Conservation (phyloP, 139 green algal genomes). For the Tetraselmis chui region DNA sequence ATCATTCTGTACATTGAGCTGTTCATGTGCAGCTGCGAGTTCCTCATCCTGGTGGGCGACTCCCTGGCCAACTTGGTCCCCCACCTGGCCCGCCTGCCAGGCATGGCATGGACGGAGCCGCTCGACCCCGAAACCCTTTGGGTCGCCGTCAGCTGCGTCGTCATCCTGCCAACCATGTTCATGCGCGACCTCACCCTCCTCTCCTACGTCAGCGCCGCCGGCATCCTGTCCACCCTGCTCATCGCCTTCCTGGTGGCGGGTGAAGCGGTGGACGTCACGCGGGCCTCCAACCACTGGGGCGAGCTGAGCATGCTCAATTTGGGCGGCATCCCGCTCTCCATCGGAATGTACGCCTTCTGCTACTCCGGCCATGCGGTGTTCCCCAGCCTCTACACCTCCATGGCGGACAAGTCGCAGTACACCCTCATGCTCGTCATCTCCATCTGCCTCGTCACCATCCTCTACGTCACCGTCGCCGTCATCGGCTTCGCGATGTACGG, state of each 20-base stretch:
- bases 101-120: background rate
- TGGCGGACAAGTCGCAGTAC: slow-evolving; percentile 28
- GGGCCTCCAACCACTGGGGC: background rate
- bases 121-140: background rate
- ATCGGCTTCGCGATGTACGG: background rate
- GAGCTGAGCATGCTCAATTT: slow-evolving; percentile 7
- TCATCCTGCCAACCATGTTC: slow-evolving; percentile 35
- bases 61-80: slow-evolving; percentile 27
- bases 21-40: slow-evolving; percentile 28
- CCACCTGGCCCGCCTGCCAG: background rate
- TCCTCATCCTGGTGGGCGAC: slow-evolving; percentile 35
- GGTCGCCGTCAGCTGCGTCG: slow-evolving; percentile 11
- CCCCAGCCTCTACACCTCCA: slow-evolving; percentile 29
- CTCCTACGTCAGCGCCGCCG: slow-evolving; percentile 26
- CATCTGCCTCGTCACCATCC: slow-evolving; percentile 21
- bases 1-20: slow-evolving; percentile 35
- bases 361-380: slow-evolving; percentile 37
- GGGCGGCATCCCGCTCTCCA: slow-evolving; percentile 20
- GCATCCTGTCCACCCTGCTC: slow-evolving; percentile 18
- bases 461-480: slow-evolving; percentile 21
- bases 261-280: background rate
- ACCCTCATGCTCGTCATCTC: slow-evolving; percentile 25
- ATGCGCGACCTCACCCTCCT: slow-evolving; percentile 34
- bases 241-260: background rate
- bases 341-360: slow-evolving; percentile 33